A percentile compares a stretch with the other conserved stretches of the same genome.
Conservation (phyloP, 2,329 filamentous ascomycete genomes). For the Stemphylium vesicarium region DNA sequence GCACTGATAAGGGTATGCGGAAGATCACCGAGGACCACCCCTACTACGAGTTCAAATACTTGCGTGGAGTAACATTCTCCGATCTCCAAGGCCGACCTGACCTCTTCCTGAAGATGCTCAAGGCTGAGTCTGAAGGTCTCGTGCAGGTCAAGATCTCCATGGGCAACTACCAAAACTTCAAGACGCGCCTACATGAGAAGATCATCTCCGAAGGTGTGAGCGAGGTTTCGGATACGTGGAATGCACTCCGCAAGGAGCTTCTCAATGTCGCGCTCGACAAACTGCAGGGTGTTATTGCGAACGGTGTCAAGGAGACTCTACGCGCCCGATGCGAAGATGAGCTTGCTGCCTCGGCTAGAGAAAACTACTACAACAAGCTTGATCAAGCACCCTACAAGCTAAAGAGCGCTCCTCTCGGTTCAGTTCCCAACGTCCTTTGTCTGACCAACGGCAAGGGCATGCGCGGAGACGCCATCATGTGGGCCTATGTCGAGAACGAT, state of each 20-base stretch:
- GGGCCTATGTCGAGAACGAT: constrained; percentile 93
- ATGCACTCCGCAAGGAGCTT: constrained; percentile 82
- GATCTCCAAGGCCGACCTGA: constrained; percentile 85
- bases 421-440: constrained; percentile 82
- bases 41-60: constrained; percentile 97
- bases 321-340: constrained; percentile 91
- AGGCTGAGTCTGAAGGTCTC: constrained; percentile 91
- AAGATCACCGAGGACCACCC: constrained; percentile 95
- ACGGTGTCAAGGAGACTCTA: constrained; percentile 92
- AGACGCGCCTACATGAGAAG: constrained; percentile 75
- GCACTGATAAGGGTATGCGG: constrained; percentile 91
- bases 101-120: constrained; percentile 95
- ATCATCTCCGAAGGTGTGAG: constrained; percentile 96
- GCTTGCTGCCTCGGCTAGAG: constrained; percentile 84
- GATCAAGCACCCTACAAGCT: constrained; percentile 97
- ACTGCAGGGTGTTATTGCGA: constrained; percentile 82
- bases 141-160: constrained; percentile 84
- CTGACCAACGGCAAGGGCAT: constrained; percentile 85
- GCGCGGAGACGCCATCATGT: constrained; percentile 80
- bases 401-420: constrained; percentile 88
- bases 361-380: constrained; percentile 85
- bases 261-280: constrained; percentile 82
- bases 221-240: constrained; percentile 94
- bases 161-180: constrained; percentile 77
- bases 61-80: constrained; percentile 83